A percentile compares a stretch with the other conserved stretches of the same genome.
Conservation (phyloP, 164 flowering plant genomes). For the Platanus orientalis region DNA sequence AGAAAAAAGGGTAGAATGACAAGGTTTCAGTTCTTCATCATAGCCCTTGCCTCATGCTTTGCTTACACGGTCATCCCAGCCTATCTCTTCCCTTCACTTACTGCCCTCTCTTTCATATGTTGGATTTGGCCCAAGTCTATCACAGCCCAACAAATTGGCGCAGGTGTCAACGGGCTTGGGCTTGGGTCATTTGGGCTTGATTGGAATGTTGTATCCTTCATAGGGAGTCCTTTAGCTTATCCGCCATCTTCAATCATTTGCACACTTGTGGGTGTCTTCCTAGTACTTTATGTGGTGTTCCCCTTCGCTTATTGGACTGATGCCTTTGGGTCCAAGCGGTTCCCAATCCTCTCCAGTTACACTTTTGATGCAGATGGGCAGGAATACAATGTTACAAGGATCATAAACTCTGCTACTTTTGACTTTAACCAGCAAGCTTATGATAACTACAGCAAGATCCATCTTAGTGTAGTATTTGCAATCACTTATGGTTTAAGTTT, state of each 20-base stretch:
- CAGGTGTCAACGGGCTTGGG: slow-evolving; percentile 56
- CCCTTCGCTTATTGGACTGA: slow-evolving; percentile 57
- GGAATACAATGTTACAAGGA: no score
- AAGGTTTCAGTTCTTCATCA: slow-evolving; percentile 53
- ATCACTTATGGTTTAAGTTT: slow-evolving; percentile 55
- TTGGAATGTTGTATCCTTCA: slow-evolving; percentile 47
- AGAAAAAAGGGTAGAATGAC: slow-evolving; percentile 42
- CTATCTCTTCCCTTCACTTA: slow-evolving; percentile 50
- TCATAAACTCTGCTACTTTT: slow-evolving; percentile 15
- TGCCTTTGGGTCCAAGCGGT: slow-evolving; percentile 40
- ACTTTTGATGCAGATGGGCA: no score
- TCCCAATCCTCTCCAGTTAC: slow-evolving; percentile 35
- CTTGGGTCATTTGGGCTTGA: slow-evolving; percentile 59
- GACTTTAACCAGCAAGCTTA: slow-evolving; percentile 27
- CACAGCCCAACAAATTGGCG: slow-evolving; percentile 58
- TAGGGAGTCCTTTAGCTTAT: slow-evolving; percentile 51
- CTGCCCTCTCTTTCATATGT: slow-evolving; percentile 49
- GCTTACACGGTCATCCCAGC: slow-evolving; percentile 52
- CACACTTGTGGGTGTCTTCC: slow-evolving; percentile 39
- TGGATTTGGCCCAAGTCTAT: slow-evolving; percentile 38
- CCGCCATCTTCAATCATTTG: slow-evolving; percentile 59
- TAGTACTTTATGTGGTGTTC: slow-evolving; percentile 36
- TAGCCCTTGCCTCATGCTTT: slow-evolving; percentile 43
- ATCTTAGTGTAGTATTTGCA: slow-evolving; percentile 48
- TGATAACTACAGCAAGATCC: slow-evolving; percentile 42